Percentiles rank a stretch among this genome's conserved stretches.
These are phyloP conservation scores for Aschersonia sp. DNA, from an alignment of 2,329 filamentous ascomycete genomes.

Conservation along the genomic window DNA sequence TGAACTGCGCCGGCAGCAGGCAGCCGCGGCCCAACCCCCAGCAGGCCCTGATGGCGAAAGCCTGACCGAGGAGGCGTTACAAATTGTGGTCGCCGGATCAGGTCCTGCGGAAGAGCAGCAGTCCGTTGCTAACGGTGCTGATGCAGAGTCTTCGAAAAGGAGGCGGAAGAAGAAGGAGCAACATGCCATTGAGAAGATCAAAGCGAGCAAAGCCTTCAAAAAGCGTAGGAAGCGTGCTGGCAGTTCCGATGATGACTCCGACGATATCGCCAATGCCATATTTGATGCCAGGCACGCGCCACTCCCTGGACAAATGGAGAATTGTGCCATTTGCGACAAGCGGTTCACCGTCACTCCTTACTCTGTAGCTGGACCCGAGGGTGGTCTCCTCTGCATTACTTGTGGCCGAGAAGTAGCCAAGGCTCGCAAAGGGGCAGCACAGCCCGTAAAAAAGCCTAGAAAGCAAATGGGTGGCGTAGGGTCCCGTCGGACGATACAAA, in stretches of 20 bases:
- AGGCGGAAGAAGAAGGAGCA: slow-evolving; percentile 34
- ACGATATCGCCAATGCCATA: slow-evolving; percentile 33
- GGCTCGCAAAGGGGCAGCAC: slow-evolving; percentile 30
- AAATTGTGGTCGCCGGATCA: slow-evolving; percentile 8
- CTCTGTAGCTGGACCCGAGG: slow-evolving; percentile 66
- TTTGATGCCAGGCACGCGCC: slow-evolving; percentile 34
- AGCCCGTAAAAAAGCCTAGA: slow-evolving; percentile 29
- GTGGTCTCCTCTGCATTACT: slow-evolving; percentile 69
- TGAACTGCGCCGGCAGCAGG: slow-evolving; percentile 29
- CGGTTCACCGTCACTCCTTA: slow-evolving; percentile 90
- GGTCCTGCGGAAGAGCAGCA: slow-evolving; percentile 9
- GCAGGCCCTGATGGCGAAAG: slow-evolving; percentile 10
- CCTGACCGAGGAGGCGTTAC: slow-evolving; percentile 4
- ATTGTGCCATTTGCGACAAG: slow-evolving; percentile 74
- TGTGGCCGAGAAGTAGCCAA: slow-evolving; percentile 66
- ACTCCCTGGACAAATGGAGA: slow-evolving; percentile 73
- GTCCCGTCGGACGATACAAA: slow-evolving; percentile 64
- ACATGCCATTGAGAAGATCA: slow-evolving; percentile 45
- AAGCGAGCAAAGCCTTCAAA: slow-evolving; percentile 43
- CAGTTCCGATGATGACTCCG: slow-evolving; percentile 34
- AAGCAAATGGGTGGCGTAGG: slow-evolving; percentile 37
- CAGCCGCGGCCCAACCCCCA: slow-evolving; percentile 7
- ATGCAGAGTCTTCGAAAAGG: slow-evolving; percentile 17
- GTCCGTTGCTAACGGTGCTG: slow-evolving; percentile 11
- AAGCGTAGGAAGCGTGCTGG: slow-evolving; percentile 29